Percentiles rank a stretch among this genome's conserved stretches.
phyloP scores from a whole-genome alignment of 2,329 filamentous ascomycete species.

The Dactylonectria estremocensis region DNA sequence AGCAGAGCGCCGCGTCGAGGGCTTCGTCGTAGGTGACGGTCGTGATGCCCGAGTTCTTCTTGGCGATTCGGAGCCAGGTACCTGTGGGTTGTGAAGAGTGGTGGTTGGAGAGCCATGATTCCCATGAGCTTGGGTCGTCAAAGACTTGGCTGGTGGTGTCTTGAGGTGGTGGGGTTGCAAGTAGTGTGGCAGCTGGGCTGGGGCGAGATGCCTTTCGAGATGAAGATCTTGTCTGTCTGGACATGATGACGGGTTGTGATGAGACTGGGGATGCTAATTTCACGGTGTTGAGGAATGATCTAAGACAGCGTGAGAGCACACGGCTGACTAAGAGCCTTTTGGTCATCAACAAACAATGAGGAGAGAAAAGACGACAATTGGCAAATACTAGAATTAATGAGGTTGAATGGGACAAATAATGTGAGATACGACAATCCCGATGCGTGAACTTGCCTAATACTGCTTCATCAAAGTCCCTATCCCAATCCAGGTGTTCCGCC shows the following conservation, averaged over 20 bases:
- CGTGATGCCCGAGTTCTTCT: conserved; percentile 60
- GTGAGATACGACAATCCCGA: background rate
- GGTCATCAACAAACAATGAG: background rate
- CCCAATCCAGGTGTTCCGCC: background rate
- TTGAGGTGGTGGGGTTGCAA: rapidly evolving
- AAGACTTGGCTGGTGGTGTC: conserved; percentile 34
- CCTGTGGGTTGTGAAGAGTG: conserved; percentile 44
- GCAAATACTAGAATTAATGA: background rate
- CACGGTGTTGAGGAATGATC: background rate
- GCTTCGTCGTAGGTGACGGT: conserved; percentile 67
- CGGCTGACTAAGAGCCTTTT: background rate
- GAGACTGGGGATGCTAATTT: background rate
- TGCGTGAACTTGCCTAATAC: background rate
- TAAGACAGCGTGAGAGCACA: background rate
- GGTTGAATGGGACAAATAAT: background rate
- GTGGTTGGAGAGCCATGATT: conserved; percentile 39
- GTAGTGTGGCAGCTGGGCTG: background rate
- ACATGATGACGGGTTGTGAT: conserved; percentile 29
- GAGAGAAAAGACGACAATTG: background rate
- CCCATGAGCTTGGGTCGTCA: conserved; percentile 29
- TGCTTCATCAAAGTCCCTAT: background rate
- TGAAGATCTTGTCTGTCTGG: conserved; percentile 39
- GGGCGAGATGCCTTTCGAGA: conserved; percentile 25
- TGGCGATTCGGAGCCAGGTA: conserved; percentile 65
- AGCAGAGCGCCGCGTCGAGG: conserved; percentile 71